Base-by-base conservation (phyloP, 352 stramenopile genomes). In the Peronospora destructor region DNA sequence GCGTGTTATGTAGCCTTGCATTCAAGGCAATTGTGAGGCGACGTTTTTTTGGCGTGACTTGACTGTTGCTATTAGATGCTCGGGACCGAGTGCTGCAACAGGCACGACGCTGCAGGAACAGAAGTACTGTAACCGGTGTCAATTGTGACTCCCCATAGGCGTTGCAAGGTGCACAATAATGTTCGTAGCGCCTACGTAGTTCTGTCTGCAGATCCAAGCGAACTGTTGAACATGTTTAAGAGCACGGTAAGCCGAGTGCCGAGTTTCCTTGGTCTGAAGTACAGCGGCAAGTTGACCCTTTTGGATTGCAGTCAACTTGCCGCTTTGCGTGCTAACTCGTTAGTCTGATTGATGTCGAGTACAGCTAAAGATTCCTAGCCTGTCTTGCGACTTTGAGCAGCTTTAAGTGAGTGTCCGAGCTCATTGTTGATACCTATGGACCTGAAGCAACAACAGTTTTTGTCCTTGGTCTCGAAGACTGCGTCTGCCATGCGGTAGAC, bases 171-270 rank as follows among this genome's bases (percentile, higher is more conserved):
- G 8, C 17, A 17, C 16, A 26, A 3, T 6, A 17, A 13, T 29
- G 11, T 11, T 23, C 16, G 19, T n/a, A 23, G 3, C 2, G 19
- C 19, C 19, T 23, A 23, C 19, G 19, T 6, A 87, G 37, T 41
- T 84, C 67, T 25, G 35, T 35, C 30, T 81, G 72, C 23, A 85
- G 52, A 28, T 84, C 71, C 12, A 53, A 9, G 64, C 62, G 52
- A 85, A 87, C 62, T 85, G 48, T 42, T 28, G 7, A 19, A 17
- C 4, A 33, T 35, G 17, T 23, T 23, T 1, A 23, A 23, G 19
- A 23, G 19, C 19, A 57, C 12, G 35, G 26, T 53, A 39, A 45
- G 46, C 6, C 7, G 21, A 45, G 14, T 11, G 8, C 26, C 26
- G 26, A 30, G 26, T 43, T 34, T 44, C 14, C 14, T 14, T 4